Percentiles rank a stretch among this genome's conserved stretches.
Evolutionary conservation across 176 grass and related monocot genomes (phyloP).

Genomic region (Bolboschoenus planiculmis): DNA sequence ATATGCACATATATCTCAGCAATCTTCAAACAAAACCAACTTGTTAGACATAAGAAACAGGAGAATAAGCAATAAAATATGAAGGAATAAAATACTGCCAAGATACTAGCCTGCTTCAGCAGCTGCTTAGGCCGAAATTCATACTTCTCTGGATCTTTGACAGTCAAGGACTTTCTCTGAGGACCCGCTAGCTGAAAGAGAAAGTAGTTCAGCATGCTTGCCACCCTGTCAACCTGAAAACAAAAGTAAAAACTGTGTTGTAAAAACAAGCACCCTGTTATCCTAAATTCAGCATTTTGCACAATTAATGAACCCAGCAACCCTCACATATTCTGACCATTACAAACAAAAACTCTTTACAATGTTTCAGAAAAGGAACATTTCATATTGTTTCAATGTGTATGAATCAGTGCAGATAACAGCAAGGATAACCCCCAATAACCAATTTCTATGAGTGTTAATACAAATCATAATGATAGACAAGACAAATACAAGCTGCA

Average conservation of each 20-base stretch:
- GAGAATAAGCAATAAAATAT: background rate
- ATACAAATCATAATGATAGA: background rate
- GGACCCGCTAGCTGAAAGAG: slow-evolving; percentile 96
- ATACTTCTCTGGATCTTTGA: slow-evolving; percentile 99
- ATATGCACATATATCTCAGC: slow-evolving; percentile 94
- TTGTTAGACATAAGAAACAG: slow-evolving; percentile 6
- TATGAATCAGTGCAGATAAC: background rate
- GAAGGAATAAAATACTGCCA: background rate
- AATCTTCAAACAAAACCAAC: slow-evolving; percentile 49
- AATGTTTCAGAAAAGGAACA: background rate
- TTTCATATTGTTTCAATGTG: background rate
- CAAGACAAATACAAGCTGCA: background rate
- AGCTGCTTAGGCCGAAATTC: slow-evolving; percentile 92
- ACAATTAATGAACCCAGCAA: background rate
- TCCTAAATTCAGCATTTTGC: slow-evolving; percentile 3
- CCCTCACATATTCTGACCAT: background rate
- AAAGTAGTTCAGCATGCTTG: slow-evolving; percentile 97
- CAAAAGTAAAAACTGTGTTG: background rate
- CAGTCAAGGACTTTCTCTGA: slow-evolving; percentile 91
- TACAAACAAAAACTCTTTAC: background rate
- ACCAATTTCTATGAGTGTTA: background rate
- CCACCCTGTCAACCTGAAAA: slow-evolving; percentile 88
- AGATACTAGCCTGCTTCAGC: slow-evolving; percentile 65
- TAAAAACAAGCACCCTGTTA: background rate
- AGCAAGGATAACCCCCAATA: background rate